Evolutionary conservation across 768 basidiomycete species (phyloP), one percentile per base, ranked within the genome.

Genomic region (Lactarius hengduanensis): DNA sequence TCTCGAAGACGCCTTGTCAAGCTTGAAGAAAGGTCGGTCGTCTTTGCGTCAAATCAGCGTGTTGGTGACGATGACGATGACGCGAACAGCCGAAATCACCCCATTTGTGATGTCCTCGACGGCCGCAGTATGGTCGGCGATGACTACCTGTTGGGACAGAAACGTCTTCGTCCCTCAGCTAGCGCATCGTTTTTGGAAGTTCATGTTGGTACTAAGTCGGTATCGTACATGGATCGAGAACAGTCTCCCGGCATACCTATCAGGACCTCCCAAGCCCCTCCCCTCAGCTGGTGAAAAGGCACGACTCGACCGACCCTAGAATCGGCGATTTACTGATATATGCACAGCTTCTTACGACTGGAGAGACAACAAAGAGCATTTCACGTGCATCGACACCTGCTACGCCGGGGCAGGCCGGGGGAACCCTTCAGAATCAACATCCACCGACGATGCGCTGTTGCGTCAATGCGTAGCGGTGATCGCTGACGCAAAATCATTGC

Each of bases 151-250:
- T 73, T 98, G 96, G 96, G 90, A 88, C 64, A 84, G 87, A 20
- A 89, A 94, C 60, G 82, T 97, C 9, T 96, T 85, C 75, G 87
- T 98, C 50, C 88, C 90, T 2, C 90, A 94, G 65, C 77, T 98
- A 13, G 84, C 84, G 40, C 82, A 88, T 76, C 84, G 91, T 58
- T 98, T 98, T 75, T 98, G 96, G 97, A 86, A 84, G 72, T 78
- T 98, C 64, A 92, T 89, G 7, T 77, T 99, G 32, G 94, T 94
- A 58, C 45, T 80, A 70, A 59, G 66, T 26, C 53, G 26, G 47
- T 59, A 41, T 59, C 41, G 34, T 26, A 61, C 50, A 41, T 45
- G 36, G 62, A 76, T 98, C n/a, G 83, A 88, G 68, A 79, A 78
- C 40, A 81, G 73, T 36, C 74, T 89, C 41, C 80, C 83, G 16